These are phyloP conservation scores for Pseudozyma hubeiensis DNA, from an alignment of 1,284 basidiomycete species.

Conservation along the genomic window DNA sequence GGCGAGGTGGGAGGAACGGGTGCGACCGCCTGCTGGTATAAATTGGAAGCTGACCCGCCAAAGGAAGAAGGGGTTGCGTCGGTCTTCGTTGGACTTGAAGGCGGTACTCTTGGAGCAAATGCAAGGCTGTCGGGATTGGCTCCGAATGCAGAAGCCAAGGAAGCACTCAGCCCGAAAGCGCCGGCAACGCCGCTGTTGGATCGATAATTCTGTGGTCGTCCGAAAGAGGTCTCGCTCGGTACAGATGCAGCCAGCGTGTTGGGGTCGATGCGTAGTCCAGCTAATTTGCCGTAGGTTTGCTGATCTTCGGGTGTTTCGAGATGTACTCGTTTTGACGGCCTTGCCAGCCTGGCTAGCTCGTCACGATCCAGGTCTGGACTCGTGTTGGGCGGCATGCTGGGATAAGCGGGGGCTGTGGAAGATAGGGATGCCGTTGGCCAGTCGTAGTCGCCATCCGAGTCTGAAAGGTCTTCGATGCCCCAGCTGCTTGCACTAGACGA, in stretches of 20 bases:
- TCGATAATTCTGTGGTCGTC: constrained; percentile 6
- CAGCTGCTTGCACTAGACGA: constrained; percentile 48
- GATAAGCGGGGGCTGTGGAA: neutral
- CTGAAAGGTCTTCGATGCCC: constrained; percentile 47
- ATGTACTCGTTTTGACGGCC: constrained; percentile 36
- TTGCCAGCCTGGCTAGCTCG: constrained; percentile 37
- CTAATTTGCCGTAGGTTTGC: constrained; percentile 42
- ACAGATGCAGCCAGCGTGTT: constrained; percentile 4
- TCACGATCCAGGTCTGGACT: constrained; percentile 35
- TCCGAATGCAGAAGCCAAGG: constrained; percentile 18
- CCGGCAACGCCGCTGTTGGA: constrained; percentile 36
- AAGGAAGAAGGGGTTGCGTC: constrained; percentile 9
- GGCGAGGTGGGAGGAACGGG: constrained; percentile 47
- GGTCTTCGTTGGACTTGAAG: constrained; percentile 43
- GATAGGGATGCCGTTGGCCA: constrained; percentile 16
- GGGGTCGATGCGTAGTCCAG: constrained; percentile 41
- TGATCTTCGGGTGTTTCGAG: constrained; percentile 44
- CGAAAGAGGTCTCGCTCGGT: constrained; percentile 12
- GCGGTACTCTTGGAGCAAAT: constrained; percentile 38
- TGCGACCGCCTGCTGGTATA: constrained; percentile 40
- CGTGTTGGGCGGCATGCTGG: constrained; percentile 2
- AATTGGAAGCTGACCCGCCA: constrained; percentile 11
- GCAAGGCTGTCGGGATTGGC: constrained; percentile 3
- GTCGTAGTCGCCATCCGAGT: constrained; percentile 49
- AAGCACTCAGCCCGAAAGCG: constrained; percentile 36